Percentiles rank a stretch among this genome's conserved stretches.
Evolutionary conservation across 345 rosid genomes (phyloP).

Genomic region (Balakata baccata): DNA sequence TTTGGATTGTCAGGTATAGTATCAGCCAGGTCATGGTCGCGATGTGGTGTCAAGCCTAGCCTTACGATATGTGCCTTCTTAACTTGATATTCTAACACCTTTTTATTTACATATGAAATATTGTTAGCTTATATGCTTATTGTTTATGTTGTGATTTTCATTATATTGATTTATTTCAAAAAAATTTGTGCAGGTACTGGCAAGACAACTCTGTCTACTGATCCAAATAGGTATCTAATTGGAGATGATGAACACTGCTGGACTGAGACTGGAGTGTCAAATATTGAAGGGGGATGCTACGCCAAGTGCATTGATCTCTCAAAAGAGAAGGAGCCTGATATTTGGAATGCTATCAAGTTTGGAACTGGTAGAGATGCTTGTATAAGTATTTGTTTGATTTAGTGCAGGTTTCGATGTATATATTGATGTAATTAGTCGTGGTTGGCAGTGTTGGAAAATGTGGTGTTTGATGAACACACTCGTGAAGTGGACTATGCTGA

Average conservation of each 20-base stretch:
- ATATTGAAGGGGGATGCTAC: conserved; percentile 97
- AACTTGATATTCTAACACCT: background rate
- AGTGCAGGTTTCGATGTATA: too few species aligned
- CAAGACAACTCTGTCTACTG: conserved; percentile 92
- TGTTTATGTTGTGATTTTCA: conserved; percentile 4
- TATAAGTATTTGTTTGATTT: too few species aligned
- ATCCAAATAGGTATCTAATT: conserved; percentile 80
- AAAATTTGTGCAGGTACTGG: conserved; percentile 60
- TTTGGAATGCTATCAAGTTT: conserved; percentile 94
- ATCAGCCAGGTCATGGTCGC: conserved; percentile 34
- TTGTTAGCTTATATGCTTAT: conserved; percentile 5
- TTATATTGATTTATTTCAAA: conserved; percentile 16
- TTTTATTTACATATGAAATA: background rate
- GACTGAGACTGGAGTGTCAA: conserved; percentile 90
- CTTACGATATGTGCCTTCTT: conserved; percentile 33
- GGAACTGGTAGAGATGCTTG: conserved; percentile 50
- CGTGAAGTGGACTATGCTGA: conserved; percentile 86
- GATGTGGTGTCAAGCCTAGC: conserved; percentile 28
- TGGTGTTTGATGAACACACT: conserved; percentile 90
- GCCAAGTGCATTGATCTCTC: conserved; percentile 97
- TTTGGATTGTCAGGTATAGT: conserved; percentile 94
- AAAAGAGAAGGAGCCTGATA: conserved; percentile 89
- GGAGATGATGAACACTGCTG: conserved; percentile 99
- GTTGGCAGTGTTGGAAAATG: conserved; percentile 80
- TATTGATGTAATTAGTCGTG: background rate